Percentiles rank a stretch among this genome's conserved stretches.
phyloP scores from a whole-genome alignment of 208 protist genomes.

The Trypanosoma brucei region DNA sequence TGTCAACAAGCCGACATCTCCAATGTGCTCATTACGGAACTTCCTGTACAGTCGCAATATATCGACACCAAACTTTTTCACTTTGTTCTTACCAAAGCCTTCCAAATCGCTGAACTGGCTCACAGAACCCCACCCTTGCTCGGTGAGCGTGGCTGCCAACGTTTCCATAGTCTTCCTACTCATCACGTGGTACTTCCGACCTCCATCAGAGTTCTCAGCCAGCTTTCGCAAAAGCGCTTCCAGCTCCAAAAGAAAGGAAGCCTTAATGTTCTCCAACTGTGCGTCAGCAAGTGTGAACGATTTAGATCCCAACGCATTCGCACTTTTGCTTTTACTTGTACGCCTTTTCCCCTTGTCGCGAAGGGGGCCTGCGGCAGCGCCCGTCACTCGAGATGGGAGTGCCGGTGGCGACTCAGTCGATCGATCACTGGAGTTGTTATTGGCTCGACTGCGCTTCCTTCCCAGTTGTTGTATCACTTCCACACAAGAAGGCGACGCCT shows the following conservation, averaged over 20 bases:
- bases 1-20: constrained; percentile 70
- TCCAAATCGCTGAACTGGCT: constrained; percentile 71
- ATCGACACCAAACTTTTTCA: constrained; percentile 76
- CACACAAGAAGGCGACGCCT: no score
- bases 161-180: constrained; percentile 76
- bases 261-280: constrained; percentile 48
- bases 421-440: no score
- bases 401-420: no score
- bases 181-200: constrained; percentile 83
- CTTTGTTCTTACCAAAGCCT: constrained; percentile 86
- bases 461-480: no score
- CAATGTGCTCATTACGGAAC: constrained; percentile 76
- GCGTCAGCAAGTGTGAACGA: constrained; percentile 25
- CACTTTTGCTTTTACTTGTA: no score
- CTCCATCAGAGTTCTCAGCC: constrained; percentile 63
- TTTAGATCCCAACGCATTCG: no score
- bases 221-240: constrained; percentile 71
- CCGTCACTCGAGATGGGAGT: no score
- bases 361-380: no score
- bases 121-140: constrained; percentile 64
- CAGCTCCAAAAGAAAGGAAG: constrained; percentile 44
- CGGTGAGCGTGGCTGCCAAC: constrained; percentile 56
- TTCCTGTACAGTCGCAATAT: constrained; percentile 72
- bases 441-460: no score
- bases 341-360: no score